Evolutionary conservation across 1,284 basidiomycete species (phyloP).

Genomic region (Malassezia nana): DNA sequence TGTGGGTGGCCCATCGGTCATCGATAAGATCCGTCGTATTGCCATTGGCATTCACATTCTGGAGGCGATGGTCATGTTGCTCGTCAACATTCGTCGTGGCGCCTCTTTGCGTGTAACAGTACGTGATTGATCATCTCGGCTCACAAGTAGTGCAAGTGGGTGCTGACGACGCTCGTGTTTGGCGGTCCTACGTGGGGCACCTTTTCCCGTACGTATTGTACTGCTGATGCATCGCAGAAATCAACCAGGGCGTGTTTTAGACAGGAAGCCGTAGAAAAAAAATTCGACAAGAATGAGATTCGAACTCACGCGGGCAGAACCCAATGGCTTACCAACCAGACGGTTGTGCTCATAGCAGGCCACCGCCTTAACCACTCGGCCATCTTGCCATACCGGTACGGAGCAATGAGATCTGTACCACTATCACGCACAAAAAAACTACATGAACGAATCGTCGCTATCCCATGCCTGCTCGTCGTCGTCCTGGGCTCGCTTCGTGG

Average conservation of each 20-base stretch:
- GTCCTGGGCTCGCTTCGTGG: not conserved
- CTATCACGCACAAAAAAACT: not conserved
- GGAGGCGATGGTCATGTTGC: slow-evolving; percentile 12
- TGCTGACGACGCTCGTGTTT: slow-evolving; percentile 11
- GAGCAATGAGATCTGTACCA: not conserved
- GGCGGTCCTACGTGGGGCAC: slow-evolving; percentile 13
- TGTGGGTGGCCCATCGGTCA: slow-evolving; percentile 6
- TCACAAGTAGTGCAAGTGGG: slow-evolving; percentile 15
- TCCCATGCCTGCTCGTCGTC: slow-evolving; percentile 22
- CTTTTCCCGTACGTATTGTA: slow-evolving; percentile 8
- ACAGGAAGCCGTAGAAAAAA: slow-evolving; percentile 8
- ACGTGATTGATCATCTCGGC: not conserved
- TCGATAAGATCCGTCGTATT: slow-evolving; percentile 5
- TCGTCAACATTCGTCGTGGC: slow-evolving; percentile 8
- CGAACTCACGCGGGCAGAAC: slow-evolving; percentile 47
- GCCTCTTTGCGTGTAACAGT: slow-evolving; percentile 1
- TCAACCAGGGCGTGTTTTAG: slow-evolving; percentile 13
- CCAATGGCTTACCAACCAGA: slow-evolving; percentile 19
- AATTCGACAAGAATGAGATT: slow-evolving; percentile 47
- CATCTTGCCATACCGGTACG: slow-evolving; percentile 32
- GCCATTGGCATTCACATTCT: slow-evolving; percentile 4
- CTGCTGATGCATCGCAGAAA: not conserved
- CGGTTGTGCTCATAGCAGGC: slow-evolving; percentile 20
- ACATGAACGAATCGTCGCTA: slow-evolving; percentile 44
- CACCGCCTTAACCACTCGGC: slow-evolving; percentile 48